phyloP scores from a whole-genome alignment of 1,284 basidiomycete species.

The Peniophora sp. region DNA sequence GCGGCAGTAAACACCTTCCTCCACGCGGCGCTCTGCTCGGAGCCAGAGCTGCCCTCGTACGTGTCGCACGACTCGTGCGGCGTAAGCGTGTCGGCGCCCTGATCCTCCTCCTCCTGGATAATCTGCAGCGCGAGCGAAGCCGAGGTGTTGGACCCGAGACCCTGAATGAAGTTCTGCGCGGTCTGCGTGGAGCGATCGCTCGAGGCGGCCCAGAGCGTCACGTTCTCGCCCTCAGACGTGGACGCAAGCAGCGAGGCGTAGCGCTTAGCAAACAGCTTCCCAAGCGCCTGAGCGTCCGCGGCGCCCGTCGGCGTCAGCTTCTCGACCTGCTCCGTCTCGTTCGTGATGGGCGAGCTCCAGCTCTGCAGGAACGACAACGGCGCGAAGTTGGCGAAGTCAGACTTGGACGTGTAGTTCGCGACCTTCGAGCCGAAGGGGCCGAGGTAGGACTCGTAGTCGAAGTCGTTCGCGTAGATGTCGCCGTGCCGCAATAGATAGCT shows the following conservation, averaged over 20 bases:
- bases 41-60: conserved; percentile 13
- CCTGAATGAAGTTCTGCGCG: conserved; percentile 11
- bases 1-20: conserved; percentile 12
- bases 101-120: conserved; percentile 13
- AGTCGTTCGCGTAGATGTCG: conserved; percentile 17
- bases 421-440: conserved; percentile 14
- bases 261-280: conserved; percentile 9
- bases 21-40: conserved; percentile 13
- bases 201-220: conserved; percentile 13
- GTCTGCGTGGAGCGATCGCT: conserved; percentile 11
- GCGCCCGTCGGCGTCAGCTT: conserved; percentile 14
- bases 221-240: not conserved
- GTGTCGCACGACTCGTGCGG: conserved; percentile 15
- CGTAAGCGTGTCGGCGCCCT: conserved; percentile 14
- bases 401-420: conserved; percentile 10
- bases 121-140: conserved; percentile 4
- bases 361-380: conserved; percentile 9
- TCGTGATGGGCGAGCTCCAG: conserved; percentile 12
- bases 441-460: conserved; percentile 15
- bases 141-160: conserved; percentile 7
- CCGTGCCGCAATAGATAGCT: conserved; percentile 13
- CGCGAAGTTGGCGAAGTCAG: conserved; percentile 6
- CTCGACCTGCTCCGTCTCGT: conserved; percentile 14
- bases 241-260: conserved; percentile 9
- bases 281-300: conserved; percentile 12